A percentile compares a stretch with the other conserved stretches of the same genome.
These are phyloP conservation scores for Fusarium algeriense DNA, from an alignment of 2,329 filamentous ascomycete genomes.

Conservation along the genomic window DNA sequence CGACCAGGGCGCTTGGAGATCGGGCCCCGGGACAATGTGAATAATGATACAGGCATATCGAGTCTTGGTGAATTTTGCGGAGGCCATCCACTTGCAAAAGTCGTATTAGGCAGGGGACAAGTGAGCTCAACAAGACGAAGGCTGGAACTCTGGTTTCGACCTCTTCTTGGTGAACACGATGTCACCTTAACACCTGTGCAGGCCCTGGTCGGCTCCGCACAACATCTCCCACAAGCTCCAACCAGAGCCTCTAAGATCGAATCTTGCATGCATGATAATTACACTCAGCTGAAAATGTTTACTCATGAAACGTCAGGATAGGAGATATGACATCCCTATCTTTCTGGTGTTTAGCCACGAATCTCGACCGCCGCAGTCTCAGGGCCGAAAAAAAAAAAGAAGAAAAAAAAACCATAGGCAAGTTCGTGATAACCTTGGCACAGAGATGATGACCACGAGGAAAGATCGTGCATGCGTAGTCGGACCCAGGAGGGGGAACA, in stretches of 20 bases:
- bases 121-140: constrained; percentile 22
- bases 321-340: constrained; percentile 24
- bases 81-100: constrained; percentile 21
- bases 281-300: constrained; percentile 20
- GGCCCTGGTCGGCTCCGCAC: constrained; percentile 43
- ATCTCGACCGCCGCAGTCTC: constrained; percentile 18
- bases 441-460: constrained; percentile 1
- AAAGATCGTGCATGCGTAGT: constrained; percentile 21
- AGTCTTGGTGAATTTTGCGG: constrained; percentile 30
- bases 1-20: constrained; percentile 34
- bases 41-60: constrained; percentile 41
- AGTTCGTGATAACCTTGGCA: not conserved
- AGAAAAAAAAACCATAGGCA: constrained; percentile 10
- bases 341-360: constrained; percentile 25
- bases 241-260: constrained; percentile 36
- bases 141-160: constrained; percentile 21
- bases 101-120: constrained; percentile 37
- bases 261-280: constrained; percentile 39
- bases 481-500: constrained; percentile 2
- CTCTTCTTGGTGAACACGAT: constrained; percentile 39
- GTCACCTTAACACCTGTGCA: constrained; percentile 41
- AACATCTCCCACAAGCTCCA: constrained; percentile 45
- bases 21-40: constrained; percentile 32
- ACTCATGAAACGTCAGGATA: constrained; percentile 14
- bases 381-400: constrained; percentile 15